A percentile compares a stretch with the other conserved stretches of the same genome.
These are phyloP conservation scores for Monascus purpureus DNA, from an alignment of 495 filamentous ascomycete genomes.

Conservation along the genomic window DNA sequence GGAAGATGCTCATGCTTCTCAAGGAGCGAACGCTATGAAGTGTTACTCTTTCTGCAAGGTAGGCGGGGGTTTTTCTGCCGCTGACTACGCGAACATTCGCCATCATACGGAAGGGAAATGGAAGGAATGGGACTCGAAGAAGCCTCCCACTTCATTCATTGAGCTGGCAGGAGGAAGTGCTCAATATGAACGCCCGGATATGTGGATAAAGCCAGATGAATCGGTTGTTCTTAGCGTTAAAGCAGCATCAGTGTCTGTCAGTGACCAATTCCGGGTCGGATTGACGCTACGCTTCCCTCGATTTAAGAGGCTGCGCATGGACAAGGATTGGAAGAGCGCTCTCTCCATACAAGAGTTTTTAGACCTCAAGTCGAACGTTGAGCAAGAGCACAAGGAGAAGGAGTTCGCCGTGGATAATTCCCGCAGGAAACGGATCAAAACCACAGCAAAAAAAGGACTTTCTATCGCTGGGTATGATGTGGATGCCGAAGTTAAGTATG, in stretches of 20 bases:
- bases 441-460: conserved; percentile 46
- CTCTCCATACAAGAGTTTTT: conserved; percentile 66
- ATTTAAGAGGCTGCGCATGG: conserved; percentile 67
- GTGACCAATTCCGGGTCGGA: conserved; percentile 63
- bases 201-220: conserved; percentile 85
- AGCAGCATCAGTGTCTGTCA: conserved; percentile 62
- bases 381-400: conserved; percentile 60
- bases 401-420: conserved; percentile 72
- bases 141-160: conserved; percentile 66
- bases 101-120: conserved; percentile 86
- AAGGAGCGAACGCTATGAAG: conserved; percentile 47
- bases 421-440: conserved; percentile 46
- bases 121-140: conserved; percentile 68
- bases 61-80: conserved; percentile 76
- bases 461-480: conserved; percentile 58
- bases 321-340: conserved; percentile 73
- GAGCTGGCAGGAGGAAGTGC: conserved; percentile 64
- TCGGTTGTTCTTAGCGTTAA: conserved; percentile 83
- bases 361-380: conserved; percentile 53
- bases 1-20: conserved; percentile 43
- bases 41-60: conserved; percentile 94
- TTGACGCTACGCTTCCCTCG: conserved; percentile 83
- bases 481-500: conserved; percentile 34
- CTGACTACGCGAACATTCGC: conserved; percentile 69
- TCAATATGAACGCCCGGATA: conserved; percentile 71